These are phyloP conservation scores for Fusarium haematococcum DNA, from an alignment of 2,329 filamentous ascomycete species.

Conservation along the genomic window DNA sequence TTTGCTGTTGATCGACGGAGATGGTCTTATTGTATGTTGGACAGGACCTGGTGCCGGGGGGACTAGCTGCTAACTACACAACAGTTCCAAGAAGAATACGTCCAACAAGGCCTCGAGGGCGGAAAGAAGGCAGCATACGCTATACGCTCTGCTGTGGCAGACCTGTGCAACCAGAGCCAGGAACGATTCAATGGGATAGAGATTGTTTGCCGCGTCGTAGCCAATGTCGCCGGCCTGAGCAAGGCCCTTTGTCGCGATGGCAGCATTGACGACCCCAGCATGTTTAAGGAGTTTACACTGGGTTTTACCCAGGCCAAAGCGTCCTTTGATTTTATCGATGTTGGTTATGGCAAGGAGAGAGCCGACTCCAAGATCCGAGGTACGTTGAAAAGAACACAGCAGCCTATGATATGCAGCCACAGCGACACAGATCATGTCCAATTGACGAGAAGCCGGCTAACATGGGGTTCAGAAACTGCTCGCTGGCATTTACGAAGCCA, in stretches of 20 bases:
- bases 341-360: conserved; percentile 69
- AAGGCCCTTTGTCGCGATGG: conserved; percentile 63
- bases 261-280: conserved; percentile 55
- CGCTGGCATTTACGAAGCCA: conserved; percentile 69
- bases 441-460: conserved; percentile 12
- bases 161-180: conserved; percentile 58
- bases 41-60: neutral
- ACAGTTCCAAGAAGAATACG: conserved; percentile 68
- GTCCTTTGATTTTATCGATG: conserved; percentile 73
- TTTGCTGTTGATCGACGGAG: conserved; percentile 71
- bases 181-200: conserved; percentile 60
- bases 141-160: conserved; percentile 61
- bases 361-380: conserved; percentile 72
- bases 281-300: conserved; percentile 67
- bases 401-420: neutral
- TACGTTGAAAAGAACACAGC: conserved; percentile 43
- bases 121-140: conserved; percentile 65
- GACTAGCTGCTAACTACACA: neutral
- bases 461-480: conserved; percentile 56
- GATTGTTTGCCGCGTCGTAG: conserved; percentile 67
- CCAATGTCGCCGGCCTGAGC: conserved; percentile 64
- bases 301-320: conserved; percentile 71
- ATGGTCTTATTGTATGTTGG: conserved; percentile 66
- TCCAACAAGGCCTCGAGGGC: conserved; percentile 66
- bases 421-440: neutral